Evolutionary conservation across 2,329 filamentous ascomycete species (phyloP).

Genomic region (Diaporthe nobilis): DNA sequence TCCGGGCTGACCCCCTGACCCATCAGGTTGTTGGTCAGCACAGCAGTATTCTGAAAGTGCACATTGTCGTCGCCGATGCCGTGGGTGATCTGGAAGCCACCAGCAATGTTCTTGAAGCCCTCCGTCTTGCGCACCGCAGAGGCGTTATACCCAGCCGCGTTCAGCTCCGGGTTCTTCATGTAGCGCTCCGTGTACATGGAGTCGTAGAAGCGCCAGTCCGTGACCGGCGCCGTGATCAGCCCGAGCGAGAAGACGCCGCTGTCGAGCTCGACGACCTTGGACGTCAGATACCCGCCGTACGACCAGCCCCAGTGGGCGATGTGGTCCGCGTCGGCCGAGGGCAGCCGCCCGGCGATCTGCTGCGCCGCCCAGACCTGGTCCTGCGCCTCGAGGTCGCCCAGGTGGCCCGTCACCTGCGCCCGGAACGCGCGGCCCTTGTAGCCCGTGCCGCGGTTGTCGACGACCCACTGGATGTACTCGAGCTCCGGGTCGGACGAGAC

Average conservation of each 20-base stretch:
- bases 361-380: conserved; percentile 79
- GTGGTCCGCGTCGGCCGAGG: conserved; percentile 70
- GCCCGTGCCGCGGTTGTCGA: conserved; percentile 78
- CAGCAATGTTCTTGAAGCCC: conserved; percentile 74
- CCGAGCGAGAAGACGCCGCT: conserved; percentile 74
- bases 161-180: conserved; percentile 74
- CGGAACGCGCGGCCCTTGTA: conserved; percentile 75
- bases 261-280: conserved; percentile 76
- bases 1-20: conserved; percentile 69
- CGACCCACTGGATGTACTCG: conserved; percentile 76
- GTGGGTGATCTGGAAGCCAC: conserved; percentile 74
- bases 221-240: conserved; percentile 75
- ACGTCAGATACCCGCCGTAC: conserved; percentile 75
- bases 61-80: conserved; percentile 80
- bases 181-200: conserved; percentile 80
- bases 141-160: conserved; percentile 71
- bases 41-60: conserved; percentile 77
- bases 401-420: conserved; percentile 67
- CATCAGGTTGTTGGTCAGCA: conserved; percentile 73
- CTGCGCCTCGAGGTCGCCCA: conserved; percentile 74
- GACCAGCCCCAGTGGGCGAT: conserved; percentile 80
- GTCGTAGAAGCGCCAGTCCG: conserved; percentile 80
- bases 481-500: conserved; percentile 77
- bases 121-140: conserved; percentile 70
- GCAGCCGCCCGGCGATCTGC: conserved; percentile 62